Conservation (phyloP, 495 filamentous ascomycete genomes). For the Penicillium pancosmium region DNA sequence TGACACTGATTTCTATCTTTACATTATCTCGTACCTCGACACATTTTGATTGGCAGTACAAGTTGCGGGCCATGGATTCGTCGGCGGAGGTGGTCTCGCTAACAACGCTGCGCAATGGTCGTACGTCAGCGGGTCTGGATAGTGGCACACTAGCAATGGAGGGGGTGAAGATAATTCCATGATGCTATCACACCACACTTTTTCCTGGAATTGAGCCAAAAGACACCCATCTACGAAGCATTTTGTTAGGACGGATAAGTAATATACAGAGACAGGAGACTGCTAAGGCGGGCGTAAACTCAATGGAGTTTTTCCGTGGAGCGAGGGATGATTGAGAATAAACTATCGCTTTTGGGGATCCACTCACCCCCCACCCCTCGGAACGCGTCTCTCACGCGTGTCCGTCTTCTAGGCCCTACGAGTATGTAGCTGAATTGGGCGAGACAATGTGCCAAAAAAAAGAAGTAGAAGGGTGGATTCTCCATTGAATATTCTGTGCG, state of each 20-base stretch:
- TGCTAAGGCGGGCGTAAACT: neutral
- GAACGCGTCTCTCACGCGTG: constrained; percentile 4
- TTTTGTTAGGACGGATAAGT: neutral
- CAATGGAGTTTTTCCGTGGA: constrained; percentile 1
- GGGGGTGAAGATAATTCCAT: constrained; percentile 1
- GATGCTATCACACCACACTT: neutral
- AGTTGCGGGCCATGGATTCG: constrained; percentile 6
- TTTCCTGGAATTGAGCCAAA: neutral
- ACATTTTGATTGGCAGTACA: neutral
- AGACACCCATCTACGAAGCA: neutral
- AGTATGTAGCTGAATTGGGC: neutral
- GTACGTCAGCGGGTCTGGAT: constrained; percentile 4
- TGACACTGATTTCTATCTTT: neutral
- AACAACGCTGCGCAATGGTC: constrained; percentile 4
- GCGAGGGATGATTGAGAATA: constrained; percentile 2
- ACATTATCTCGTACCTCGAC: neutral
- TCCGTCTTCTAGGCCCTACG: neutral
- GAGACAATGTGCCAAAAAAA: neutral
- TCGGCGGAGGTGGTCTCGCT: neutral
- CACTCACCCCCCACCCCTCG: neutral
- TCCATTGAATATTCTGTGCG: neutral
- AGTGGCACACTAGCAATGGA: neutral
- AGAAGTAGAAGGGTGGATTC: neutral
- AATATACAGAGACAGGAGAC: neutral
- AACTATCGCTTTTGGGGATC: neutral